Evolutionary conservation across 2,329 filamentous ascomycete species (phyloP).

Genomic region (Apiospora marii): DNA sequence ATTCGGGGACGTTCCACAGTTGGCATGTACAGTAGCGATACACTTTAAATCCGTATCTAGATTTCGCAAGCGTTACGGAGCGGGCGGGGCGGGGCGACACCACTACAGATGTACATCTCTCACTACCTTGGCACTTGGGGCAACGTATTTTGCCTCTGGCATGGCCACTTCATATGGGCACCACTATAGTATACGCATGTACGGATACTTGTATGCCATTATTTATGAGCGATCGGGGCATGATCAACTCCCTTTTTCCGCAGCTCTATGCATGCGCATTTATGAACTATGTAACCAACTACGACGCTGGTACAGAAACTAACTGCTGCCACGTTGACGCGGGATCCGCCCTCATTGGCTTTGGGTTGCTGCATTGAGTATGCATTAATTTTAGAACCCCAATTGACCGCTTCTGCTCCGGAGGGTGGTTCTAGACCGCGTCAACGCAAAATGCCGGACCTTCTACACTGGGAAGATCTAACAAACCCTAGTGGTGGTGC

Average conservation of each 20-base stretch:
- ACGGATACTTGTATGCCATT: neutral
- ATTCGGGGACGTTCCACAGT: neutral
- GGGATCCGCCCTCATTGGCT: neutral
- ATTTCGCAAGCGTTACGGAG: neutral
- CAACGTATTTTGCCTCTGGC: neutral
- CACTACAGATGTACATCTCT: neutral
- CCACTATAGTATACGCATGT: neutral
- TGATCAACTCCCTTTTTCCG: neutral
- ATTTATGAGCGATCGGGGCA: neutral
- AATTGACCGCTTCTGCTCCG: neutral
- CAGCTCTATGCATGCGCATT: neutral
- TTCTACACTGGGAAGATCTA: neutral
- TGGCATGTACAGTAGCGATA: neutral
- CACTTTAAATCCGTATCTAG: slow-evolving; percentile 2
- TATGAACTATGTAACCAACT: neutral
- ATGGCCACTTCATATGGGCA: slow-evolving; percentile 2
- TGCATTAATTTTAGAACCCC: neutral
- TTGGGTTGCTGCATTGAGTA: neutral
- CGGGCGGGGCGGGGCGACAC: neutral
- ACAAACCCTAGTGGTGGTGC: neutral
- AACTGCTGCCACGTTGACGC: neutral
- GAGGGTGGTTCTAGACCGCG: neutral
- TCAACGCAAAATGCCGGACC: neutral
- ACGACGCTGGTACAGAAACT: neutral
- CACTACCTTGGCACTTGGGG: neutral